A percentile compares a stretch with the other conserved stretches of the same genome.
These are phyloP conservation scores for Salvia splendens DNA, from an alignment of 257 asterid genomes.

Conservation along the genomic window DNA sequence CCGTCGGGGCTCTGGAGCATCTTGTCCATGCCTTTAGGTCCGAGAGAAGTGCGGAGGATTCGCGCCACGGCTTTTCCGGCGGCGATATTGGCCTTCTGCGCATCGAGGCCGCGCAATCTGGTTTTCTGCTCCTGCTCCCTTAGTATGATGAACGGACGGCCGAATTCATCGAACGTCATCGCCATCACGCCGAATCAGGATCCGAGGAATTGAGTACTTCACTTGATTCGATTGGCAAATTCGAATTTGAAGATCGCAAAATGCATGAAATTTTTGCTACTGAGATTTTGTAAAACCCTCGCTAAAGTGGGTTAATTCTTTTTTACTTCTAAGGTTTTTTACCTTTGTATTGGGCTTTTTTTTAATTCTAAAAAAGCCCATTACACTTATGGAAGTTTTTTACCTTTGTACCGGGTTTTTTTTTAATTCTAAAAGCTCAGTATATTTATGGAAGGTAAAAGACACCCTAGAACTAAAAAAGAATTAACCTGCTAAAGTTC, in stretches of 20 bases:
- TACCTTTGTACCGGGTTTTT: no score
- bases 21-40: conserved; percentile 98
- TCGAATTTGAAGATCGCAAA: conserved; percentile 8
- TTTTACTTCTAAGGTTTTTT: no score
- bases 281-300: no score
- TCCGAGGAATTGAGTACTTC: conserved; percentile 14
- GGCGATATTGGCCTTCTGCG: conserved; percentile 87
- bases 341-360: no score
- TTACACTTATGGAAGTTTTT: no score
- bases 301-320: no score
- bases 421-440: no score
- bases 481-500: no score
- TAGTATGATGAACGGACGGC: conserved; percentile 44
- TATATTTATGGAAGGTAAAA: no score
- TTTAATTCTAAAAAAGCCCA: no score
- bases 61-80: conserved; percentile 62
- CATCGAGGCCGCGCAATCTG: conserved; percentile 24
- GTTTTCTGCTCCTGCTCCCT: no score
- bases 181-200: conserved; percentile 50
- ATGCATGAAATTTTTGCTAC: background rate
- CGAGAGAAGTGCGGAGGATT: conserved; percentile 19
- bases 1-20: conserved; percentile 98
- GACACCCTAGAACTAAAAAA: no score
- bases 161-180: conserved; percentile 88
- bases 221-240: conserved; percentile 30